phyloP scores from a whole-genome alignment of 225 moss, liverwort and hornwort species.

The Sphagnum contortum region DNA sequence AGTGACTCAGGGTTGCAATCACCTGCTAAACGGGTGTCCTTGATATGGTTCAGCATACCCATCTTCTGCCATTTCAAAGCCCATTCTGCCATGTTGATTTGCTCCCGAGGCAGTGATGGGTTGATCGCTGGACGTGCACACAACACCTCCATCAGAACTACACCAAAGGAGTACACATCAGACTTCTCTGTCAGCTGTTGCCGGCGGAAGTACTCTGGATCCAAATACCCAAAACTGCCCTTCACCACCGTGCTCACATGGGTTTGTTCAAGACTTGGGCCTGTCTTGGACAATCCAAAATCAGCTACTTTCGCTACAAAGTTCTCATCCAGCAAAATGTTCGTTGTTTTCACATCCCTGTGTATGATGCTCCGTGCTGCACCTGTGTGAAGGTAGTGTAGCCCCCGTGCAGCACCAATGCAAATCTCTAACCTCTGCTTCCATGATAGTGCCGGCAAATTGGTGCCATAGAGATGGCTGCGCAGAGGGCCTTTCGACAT shows the following conservation, averaged over 20 bases:
- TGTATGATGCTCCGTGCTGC: slow-evolving; percentile 94
- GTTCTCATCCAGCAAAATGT: slow-evolving; percentile 89
- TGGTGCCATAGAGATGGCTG: slow-evolving; percentile 54
- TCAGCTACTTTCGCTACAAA: slow-evolving; percentile 97
- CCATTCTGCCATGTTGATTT: slow-evolving; percentile 99
- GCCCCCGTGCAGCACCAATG: slow-evolving; percentile 81
- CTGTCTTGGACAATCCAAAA: slow-evolving; percentile 89
- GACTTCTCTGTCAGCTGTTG: slow-evolving; percentile 96
- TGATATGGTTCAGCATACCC: slow-evolving; percentile 85
- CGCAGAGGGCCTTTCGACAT: slow-evolving; percentile 54
- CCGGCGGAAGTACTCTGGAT: slow-evolving; percentile 94
- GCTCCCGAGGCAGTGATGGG: slow-evolving; percentile 83
- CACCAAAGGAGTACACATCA: slow-evolving; percentile 93
- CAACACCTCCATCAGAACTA: slow-evolving; percentile 96
- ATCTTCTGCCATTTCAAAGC: slow-evolving; percentile 98
- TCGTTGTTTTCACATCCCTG: slow-evolving; percentile 92
- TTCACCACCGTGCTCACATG: slow-evolving; percentile 98
- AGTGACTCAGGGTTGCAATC: slow-evolving; percentile 64
- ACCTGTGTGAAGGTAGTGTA: slow-evolving; percentile 95
- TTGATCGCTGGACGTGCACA: slow-evolving; percentile 95
- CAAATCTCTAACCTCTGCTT: slow-evolving; percentile 95
- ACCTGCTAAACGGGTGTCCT: slow-evolving; percentile 63
- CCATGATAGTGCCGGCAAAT: slow-evolving; percentile 74
- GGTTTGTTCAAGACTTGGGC: slow-evolving; percentile 83
- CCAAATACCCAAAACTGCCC: slow-evolving; percentile 91